A percentile compares a stretch with the other conserved stretches of the same genome.
These are phyloP conservation scores for Postia placenta DNA, from an alignment of 768 basidiomycete genomes.

Conservation along the genomic window DNA sequence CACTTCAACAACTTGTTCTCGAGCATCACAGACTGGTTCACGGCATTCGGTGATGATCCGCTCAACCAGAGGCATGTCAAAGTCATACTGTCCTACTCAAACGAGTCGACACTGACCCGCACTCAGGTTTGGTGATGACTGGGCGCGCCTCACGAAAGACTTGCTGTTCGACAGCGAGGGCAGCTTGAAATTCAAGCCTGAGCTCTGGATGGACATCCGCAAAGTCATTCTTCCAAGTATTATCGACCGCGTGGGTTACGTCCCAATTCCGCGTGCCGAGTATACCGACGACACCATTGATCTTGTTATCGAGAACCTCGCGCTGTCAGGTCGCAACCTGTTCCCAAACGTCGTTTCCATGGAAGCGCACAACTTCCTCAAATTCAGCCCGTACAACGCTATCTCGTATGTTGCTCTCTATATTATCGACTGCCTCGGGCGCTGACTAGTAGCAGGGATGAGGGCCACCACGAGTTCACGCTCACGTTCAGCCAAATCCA, in stretches of 20 bases:
- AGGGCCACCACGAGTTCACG: constrained; percentile 64
- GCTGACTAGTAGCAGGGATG: constrained; percentile 34
- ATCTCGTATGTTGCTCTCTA: constrained; percentile 15
- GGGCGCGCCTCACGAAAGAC: constrained; percentile 74
- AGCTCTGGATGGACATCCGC: constrained; percentile 85
- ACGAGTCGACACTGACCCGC: not conserved
- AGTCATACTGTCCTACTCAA: not conserved
- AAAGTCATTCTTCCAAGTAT: constrained; percentile 75
- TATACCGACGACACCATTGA: constrained; percentile 86
- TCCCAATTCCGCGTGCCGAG: constrained; percentile 92
- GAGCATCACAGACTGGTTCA: constrained; percentile 71
- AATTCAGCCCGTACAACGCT: constrained; percentile 75
- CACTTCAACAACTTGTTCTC: constrained; percentile 82
- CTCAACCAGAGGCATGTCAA: constrained; percentile 48
- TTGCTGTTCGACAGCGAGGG: constrained; percentile 81
- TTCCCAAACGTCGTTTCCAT: constrained; percentile 74
- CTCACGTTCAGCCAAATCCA: constrained; percentile 82
- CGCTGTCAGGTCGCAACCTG: constrained; percentile 81
- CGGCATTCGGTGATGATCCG: constrained; percentile 79
- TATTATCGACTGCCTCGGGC: not conserved
- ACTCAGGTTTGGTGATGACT: constrained; percentile 66
- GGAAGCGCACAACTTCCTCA: constrained; percentile 77
- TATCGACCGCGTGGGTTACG: constrained; percentile 68
- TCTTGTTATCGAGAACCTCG: constrained; percentile 90
- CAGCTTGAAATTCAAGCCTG: constrained; percentile 79